A percentile compares a stretch with the other conserved stretches of the same genome.
Conservation (phyloP, 495 filamentous ascomycete genomes). For the Mytilinidion resinicola region DNA sequence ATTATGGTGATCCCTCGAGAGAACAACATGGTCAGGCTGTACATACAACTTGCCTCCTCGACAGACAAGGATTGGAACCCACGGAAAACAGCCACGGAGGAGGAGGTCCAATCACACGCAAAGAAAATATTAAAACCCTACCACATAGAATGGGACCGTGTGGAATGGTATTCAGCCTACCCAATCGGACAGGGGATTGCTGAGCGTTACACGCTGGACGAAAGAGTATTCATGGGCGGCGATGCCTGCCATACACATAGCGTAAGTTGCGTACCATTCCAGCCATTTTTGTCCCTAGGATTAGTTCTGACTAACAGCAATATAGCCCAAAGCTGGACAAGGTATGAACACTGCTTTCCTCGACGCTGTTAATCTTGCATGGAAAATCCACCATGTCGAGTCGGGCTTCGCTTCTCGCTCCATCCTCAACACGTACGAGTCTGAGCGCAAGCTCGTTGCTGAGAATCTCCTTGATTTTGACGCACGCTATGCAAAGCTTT, state of each 20-base stretch:
- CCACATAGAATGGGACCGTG: constrained; percentile 49
- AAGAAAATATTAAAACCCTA: constrained; percentile 57
- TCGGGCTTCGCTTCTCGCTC: constrained; percentile 46
- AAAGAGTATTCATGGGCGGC: constrained; percentile 60
- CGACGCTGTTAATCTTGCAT: constrained; percentile 62
- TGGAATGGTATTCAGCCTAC: constrained; percentile 55
- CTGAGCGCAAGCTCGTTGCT: constrained; percentile 62
- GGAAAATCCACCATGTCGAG: constrained; percentile 62
- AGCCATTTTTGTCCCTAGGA: constrained; percentile 39
- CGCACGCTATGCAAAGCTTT: constrained; percentile 38
- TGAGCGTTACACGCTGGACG: constrained; percentile 51
- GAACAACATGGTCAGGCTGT: constrained; percentile 42
- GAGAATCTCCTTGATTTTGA: constrained; percentile 72
- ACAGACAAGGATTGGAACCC: constrained; percentile 55
- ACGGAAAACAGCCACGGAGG: constrained; percentile 43
- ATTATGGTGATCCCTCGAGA: constrained; percentile 44
- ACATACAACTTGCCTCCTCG: constrained; percentile 48
- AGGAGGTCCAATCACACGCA: constrained; percentile 55
- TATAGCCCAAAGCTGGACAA: constrained; percentile 63
- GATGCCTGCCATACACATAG: constrained; percentile 57
- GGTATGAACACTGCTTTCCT: constrained; percentile 63
- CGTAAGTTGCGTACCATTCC: constrained; percentile 28
- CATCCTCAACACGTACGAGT: constrained; percentile 63
- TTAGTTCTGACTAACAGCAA: background rate
- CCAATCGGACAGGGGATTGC: constrained; percentile 70